phyloP scores from a whole-genome alignment of 2,329 filamentous ascomycete genomes.

The Aureobasidium lini region DNA sequence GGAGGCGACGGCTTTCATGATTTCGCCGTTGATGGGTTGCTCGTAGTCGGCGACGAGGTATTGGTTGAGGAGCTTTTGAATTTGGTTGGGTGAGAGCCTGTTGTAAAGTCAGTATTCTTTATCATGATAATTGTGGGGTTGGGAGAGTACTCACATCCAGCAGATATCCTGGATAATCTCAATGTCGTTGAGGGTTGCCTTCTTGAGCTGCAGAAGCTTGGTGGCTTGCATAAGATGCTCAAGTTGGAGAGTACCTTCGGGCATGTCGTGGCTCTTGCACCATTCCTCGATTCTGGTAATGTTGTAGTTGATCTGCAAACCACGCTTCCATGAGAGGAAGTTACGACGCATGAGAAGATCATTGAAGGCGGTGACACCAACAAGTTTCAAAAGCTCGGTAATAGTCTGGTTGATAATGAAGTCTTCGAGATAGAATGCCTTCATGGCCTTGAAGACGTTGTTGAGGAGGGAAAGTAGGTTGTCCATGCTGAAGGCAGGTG shows the following conservation, averaged over 20 bases:
- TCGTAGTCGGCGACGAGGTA: conserved; percentile 98
- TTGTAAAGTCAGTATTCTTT: conserved; percentile 1
- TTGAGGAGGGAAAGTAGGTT: conserved; percentile 92
- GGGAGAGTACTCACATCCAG: conserved; percentile 73
- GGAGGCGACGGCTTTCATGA: conserved; percentile 98
- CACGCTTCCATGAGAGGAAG: conserved; percentile 98
- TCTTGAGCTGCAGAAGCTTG: conserved; percentile 96
- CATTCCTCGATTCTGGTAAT: conserved; percentile 99
- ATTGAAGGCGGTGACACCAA: conserved; percentile 97
- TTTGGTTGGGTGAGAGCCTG: conserved; percentile 95
- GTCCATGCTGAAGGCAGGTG: conserved; percentile 98
- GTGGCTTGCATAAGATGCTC: conserved; percentile 99
- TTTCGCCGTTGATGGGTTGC: conserved; percentile 98
- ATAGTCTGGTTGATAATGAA: conserved; percentile 93
- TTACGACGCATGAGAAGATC: conserved; percentile 95
- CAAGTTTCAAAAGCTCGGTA: conserved; percentile 83
- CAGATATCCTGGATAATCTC: conserved; percentile 99
- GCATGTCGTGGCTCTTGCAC: conserved; percentile 99
- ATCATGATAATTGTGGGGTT: background rate
- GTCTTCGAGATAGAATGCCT: conserved; percentile 94
- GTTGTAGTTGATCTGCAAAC: conserved; percentile 99
- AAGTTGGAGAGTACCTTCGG: conserved; percentile 90
- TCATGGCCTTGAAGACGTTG: conserved; percentile 98
- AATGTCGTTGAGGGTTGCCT: conserved; percentile 96
- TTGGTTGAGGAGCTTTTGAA: conserved; percentile 97